Conservation (phyloP, 108 stramenopile species). For the Tribonema minus region DNA sequence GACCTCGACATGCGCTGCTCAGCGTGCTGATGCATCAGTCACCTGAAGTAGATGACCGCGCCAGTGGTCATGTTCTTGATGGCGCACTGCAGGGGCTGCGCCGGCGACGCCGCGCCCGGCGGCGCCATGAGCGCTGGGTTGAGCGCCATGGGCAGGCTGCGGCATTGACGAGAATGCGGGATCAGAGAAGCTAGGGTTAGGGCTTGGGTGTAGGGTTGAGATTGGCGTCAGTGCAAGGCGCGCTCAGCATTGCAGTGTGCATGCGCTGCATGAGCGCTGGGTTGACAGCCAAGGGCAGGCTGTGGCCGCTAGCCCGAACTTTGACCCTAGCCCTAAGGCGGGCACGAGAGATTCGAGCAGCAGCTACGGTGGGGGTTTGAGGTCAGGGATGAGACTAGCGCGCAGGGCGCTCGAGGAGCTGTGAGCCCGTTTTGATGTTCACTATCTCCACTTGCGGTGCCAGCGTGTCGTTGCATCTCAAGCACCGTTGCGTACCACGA, state of each 20-base stretch:
- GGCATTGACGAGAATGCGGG: too few species aligned
- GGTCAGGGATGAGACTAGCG: too few species aligned
- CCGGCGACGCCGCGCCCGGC: conserved; percentile 4
- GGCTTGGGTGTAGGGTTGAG: conserved; percentile 26
- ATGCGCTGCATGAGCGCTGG: too few species aligned
- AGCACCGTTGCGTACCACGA: too few species aligned
- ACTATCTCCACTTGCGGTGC: too few species aligned
- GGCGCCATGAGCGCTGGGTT: conserved; percentile 24
- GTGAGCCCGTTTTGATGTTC: too few species aligned
- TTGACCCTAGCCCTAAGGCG: neutral
- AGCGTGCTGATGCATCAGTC: conserved; percentile 27
- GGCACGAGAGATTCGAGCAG: neutral
- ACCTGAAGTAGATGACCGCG: conserved; percentile 41
- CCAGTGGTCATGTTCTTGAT: conserved; percentile 39
- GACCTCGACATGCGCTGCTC: too few species aligned
- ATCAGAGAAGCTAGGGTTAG: too few species aligned
- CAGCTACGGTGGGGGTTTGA: too few species aligned
- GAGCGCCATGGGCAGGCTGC: conserved; percentile 17
- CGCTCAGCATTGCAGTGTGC: conserved; percentile 24
- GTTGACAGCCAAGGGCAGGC: conserved; percentile 65
- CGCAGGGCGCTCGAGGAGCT: too few species aligned
- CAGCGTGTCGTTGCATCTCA: too few species aligned
- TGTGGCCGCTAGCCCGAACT: neutral
- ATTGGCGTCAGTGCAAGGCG: neutral
- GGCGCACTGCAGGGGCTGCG: conserved; percentile 26